Percentiles rank a stretch among this genome's conserved stretches.
These are phyloP conservation scores for Dactylellina drechsleri DNA, from an alignment of 2,329 filamentous ascomycete species.

Conservation along the genomic window DNA sequence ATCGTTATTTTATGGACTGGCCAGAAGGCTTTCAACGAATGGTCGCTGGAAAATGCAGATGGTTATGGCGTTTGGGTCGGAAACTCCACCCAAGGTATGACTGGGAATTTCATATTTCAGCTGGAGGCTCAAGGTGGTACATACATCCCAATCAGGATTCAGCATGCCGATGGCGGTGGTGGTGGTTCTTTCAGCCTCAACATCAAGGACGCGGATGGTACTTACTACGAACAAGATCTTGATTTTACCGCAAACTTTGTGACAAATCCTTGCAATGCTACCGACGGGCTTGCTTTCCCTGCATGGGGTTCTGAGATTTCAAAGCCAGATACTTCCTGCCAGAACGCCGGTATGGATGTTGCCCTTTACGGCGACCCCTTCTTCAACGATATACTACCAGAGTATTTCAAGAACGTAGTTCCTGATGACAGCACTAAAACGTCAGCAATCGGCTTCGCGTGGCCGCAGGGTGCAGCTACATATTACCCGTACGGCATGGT, in stretches of 20 bases:
- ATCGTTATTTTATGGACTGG: constrained; percentile 18
- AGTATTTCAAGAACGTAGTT: too few relatives aligned
- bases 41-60: constrained; percentile 3
- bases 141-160: constrained; percentile 13
- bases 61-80: not conserved
- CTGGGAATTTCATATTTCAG: too few relatives aligned
- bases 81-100: too few relatives aligned
- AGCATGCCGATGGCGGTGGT: constrained; percentile 9
- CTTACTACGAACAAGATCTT: not conserved
- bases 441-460: too few relatives aligned
- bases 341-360: constrained; percentile 9
- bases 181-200: not conserved
- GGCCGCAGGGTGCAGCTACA: too few relatives aligned
- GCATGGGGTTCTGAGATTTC: constrained; percentile 13
- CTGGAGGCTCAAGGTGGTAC: constrained; percentile 1
- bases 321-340: constrained; percentile 8
- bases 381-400: too few relatives aligned
- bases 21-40: not conserved
- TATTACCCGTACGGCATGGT: too few relatives aligned
- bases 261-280: not conserved
- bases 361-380: constrained; percentile 18
- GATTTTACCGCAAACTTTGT: not conserved
- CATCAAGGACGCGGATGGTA: not conserved
- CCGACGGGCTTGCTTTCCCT: not conserved
- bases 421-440: too few relatives aligned